Conservation (phyloP, 768 basidiomycete genomes). For the Tulasnella sp. region DNA sequence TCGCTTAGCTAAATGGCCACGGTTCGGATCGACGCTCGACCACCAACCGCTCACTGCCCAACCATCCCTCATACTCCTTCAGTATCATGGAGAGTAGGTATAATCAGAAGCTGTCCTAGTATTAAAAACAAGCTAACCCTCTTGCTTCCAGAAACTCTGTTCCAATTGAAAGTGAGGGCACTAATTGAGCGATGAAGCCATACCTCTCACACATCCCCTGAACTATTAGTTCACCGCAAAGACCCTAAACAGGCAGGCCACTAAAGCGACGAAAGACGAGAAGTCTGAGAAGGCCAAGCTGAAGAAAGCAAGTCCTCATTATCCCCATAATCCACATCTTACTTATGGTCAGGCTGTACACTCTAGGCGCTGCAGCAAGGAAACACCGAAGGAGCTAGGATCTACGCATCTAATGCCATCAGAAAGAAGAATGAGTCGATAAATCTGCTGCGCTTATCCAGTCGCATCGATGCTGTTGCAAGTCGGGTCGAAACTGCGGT, state of each 20-base stretch:
- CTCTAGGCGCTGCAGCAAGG: conserved; percentile 87
- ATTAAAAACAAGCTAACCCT: background rate
- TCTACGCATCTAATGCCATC: conserved; percentile 97
- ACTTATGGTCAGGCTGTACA: background rate
- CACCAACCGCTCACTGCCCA: background rate
- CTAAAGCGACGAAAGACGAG: conserved; percentile 97
- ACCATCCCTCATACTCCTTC: conserved; percentile 15
- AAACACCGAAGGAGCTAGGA: conserved; percentile 91
- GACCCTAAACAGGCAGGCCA: conserved; percentile 85
- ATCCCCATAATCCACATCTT: background rate
- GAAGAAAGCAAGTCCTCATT: conserved; percentile 62
- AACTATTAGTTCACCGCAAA: conserved; percentile 89
- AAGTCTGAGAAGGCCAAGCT: conserved; percentile 72
- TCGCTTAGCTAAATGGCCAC: background rate
- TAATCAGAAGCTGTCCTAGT: background rate
- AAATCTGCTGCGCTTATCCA: conserved; percentile 80
- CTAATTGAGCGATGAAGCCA: background rate
- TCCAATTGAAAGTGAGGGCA: conserved; percentile 80
- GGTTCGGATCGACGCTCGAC: conserved; percentile 12
- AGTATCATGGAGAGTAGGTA: conserved; percentile 66
- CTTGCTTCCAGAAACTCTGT: conserved; percentile 68
- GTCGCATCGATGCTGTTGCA: conserved; percentile 92
- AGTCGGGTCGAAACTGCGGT: conserved; percentile 97
- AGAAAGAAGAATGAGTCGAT: conserved; percentile 93
- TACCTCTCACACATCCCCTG: background rate